Base-by-base conservation (phyloP, 352 stramenopile genomes). In the Pythium dissotocum region DNA sequence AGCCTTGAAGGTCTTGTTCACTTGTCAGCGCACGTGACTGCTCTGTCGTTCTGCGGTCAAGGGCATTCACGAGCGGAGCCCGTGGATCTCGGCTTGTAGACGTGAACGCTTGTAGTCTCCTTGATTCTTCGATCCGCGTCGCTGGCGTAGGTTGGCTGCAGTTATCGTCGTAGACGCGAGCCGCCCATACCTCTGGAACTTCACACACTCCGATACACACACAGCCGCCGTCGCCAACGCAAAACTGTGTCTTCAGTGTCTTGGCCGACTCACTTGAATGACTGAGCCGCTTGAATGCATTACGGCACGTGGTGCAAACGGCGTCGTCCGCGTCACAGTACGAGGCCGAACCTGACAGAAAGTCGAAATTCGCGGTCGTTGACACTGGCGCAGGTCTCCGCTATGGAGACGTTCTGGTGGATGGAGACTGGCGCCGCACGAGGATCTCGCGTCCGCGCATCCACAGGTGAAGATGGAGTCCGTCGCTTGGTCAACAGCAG, bases 151-250 rank as follows among this genome's bases (percentile, higher is more conserved):
- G n/a, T 21, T 36, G n/a, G 21, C 49, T 32, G 26, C 55, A 61
- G 21, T 61, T 42, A 1, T 13, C 14, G 33, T 61, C 55, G 36
- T 52, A 52, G 21, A 28, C 35, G 6, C 8, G 12, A 14, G 55
- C 33, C 1, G 36, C 36, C 2, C 28, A 9, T 7, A 36, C n/a
- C 21, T 40, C 4, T 0, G 55, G 55, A 2, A 61, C 36, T 24
- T 61, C 55, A 52, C 55, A 61, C 18, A 61, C 6, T 4, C 35
- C 55, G 30, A 61, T 10, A 61, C 55, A 61, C n/a, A 61, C 55
- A 13, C 55, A 61, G n/a, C 24, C 38, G 26, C 24, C 24, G 8
- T 24, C 21, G 55, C 55, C 55, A 16, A 33, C 6, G 13, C 54
- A 49, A 14, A 35, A 61, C 54, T 61, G 54, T 1, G 42, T 48